Evolutionary conservation across 2,329 filamentous ascomycete genomes (phyloP), one percentile per base, ranked within the genome.

Genomic region (Microsporum ferrugineum): DNA sequence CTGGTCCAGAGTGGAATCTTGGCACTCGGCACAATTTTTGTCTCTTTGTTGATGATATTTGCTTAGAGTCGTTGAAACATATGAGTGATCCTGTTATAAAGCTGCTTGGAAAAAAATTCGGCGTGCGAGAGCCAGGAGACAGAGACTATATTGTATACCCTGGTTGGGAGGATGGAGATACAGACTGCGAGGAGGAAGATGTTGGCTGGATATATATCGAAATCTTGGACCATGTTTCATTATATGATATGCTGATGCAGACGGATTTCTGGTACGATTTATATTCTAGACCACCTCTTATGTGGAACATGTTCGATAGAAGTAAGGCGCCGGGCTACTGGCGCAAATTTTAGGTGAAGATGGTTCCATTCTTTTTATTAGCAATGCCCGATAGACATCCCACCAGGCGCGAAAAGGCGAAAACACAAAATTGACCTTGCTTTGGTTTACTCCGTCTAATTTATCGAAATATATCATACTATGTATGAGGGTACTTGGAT

Each of bases 201-300:
- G 65, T 66, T 60, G 63, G 65, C 10, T 66, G 63, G 65, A 65
- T 59, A 53, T 66, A 66, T 47, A 63, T 63, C 14, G 51, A 60
- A 5, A 29, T 55, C 12, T 8, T 53, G 7, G 57, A 45, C 1
- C 33, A 17, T 33, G 33, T 59, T 8, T 14, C 23, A 12, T 23
- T 38, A 29, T 61, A 61, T 23, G 43, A 53, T 17, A 47, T 14
- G 57, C 47, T 62, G 17, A 36, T 51, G 31, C 43, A 53, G 5
- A 34, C 34, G 7, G 17, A 17, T n/a, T 33, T 12, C 6, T 62
- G 60, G 60, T 17, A 29, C 8, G 27, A 60, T 12, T n/a, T 31
- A 33, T 62, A 62, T 39, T 7, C 2, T 6, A n/a, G 60, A 31
- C 57, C 60, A 6, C 47, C 60, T 10, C 2, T 3, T 7, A 47